These are phyloP conservation scores for Nephelium lappaceum DNA, from an alignment of 345 rosid species.

Conservation along the genomic window DNA sequence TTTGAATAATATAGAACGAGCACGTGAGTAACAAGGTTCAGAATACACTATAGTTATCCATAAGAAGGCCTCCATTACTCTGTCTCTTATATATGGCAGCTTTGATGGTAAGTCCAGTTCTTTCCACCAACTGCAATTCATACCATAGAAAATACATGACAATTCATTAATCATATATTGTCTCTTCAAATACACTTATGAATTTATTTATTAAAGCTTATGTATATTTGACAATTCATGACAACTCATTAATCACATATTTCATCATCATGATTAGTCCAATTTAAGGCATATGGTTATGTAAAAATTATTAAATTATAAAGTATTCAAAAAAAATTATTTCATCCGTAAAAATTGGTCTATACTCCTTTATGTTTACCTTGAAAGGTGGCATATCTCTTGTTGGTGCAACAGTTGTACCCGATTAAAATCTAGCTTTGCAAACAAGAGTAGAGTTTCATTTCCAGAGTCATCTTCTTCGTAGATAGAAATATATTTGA, in stretches of 20 bases:
- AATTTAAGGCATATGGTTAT: too few relatives aligned
- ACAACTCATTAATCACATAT: too few relatives aligned
- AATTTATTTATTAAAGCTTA: too few relatives aligned
- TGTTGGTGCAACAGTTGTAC: not conserved
- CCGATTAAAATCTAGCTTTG: not conserved
- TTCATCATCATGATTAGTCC: too few relatives aligned
- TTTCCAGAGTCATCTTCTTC: not conserved
- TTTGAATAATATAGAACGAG: not conserved
- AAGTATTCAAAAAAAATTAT: too few relatives aligned
- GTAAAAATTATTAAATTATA: too few relatives aligned
- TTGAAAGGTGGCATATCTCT: not conserved
- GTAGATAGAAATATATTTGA: not conserved
- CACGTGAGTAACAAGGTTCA: not conserved
- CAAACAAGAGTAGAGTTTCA: slow-evolving; percentile 1
- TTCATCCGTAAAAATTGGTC: too few relatives aligned
- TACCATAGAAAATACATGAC: too few relatives aligned
- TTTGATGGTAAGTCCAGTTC: slow-evolving; percentile 11
- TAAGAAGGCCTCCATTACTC: not conserved
- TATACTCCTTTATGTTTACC: not conserved
- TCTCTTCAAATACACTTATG: too few relatives aligned
- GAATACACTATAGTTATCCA: not conserved
- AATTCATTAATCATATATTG: too few relatives aligned
- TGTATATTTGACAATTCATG: too few relatives aligned
- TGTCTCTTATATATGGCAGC: not conserved
- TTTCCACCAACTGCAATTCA: not conserved